Conservation (phyloP, 225 moss, liverwort and hornwort genomes). For the Physcomitrellopsis africana region DNA sequence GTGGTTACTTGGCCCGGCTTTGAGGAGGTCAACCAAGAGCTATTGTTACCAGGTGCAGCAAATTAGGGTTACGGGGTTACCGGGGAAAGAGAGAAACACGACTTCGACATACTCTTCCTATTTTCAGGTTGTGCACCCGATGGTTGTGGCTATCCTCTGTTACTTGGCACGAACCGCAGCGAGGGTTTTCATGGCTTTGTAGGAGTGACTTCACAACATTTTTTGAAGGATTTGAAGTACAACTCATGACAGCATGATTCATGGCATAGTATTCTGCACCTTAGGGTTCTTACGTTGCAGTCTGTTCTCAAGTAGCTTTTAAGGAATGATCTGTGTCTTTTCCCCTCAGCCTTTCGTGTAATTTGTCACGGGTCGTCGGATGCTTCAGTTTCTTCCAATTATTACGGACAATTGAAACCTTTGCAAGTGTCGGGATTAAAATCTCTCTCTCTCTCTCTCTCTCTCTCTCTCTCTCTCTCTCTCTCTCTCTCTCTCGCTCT, state of each 20-base stretch:
- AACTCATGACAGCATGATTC: conserved; percentile 25
- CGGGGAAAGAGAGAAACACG: not conserved
- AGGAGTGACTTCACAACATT: conserved; percentile 27
- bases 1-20: conserved; percentile 2
- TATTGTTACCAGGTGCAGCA: conserved; percentile 15
- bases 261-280: conserved; percentile 32
- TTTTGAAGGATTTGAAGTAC: not conserved
- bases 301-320: conserved; percentile 1
- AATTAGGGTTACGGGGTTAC: conserved; percentile 51
- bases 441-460: not conserved
- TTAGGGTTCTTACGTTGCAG: conserved; percentile 41
- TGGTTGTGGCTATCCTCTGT: conserved; percentile 12
- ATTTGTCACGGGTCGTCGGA: conserved; percentile 1
- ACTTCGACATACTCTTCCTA: not conserved
- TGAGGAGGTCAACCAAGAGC: conserved; percentile 16
- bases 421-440: conserved; percentile 20
- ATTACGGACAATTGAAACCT: not conserved
- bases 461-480: not conserved
- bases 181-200: not conserved
- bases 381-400: not conserved
- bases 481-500: not conserved
- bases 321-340: not conserved
- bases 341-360: not conserved
- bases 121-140: not conserved
- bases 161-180: not conserved